Evolutionary conservation across 2,329 filamentous ascomycete genomes (phyloP).

Genomic region (Mollisia scopiformis): DNA sequence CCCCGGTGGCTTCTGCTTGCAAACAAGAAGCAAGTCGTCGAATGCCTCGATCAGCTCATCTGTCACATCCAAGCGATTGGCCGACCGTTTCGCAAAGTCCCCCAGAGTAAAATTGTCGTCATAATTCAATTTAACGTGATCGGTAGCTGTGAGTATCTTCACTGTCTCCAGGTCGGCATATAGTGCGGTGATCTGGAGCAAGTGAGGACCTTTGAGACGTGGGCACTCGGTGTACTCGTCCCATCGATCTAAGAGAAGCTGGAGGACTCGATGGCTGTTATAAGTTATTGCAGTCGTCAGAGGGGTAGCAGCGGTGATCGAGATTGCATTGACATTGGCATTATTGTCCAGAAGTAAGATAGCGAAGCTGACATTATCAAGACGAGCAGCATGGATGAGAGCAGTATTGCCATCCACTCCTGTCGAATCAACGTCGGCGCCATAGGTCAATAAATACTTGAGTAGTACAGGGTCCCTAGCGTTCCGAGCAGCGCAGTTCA

Average conservation of each 20-base stretch:
- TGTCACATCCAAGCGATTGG: too few relatives aligned
- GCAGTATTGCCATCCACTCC: constrained; percentile 10
- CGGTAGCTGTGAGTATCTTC: constrained; percentile 9
- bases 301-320: constrained; percentile 1
- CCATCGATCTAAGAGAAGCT: constrained; percentile 18
- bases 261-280: constrained; percentile 20
- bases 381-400: constrained; percentile 5
- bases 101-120: constrained; percentile 15
- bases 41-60: too few relatives aligned
- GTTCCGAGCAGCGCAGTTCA: constrained; percentile 17
- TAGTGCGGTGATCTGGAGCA: constrained; percentile 10
- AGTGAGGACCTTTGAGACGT: constrained; percentile 14
- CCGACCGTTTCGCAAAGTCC: constrained; percentile 6
- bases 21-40: too few relatives aligned
- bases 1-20: too few relatives aligned
- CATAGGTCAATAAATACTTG: constrained; percentile 16
- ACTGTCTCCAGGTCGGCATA: constrained; percentile 17
- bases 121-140: constrained; percentile 15
- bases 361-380: constrained; percentile 6
- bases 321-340: constrained; percentile 13
- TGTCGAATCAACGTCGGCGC: constrained; percentile 12
- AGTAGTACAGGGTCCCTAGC: constrained; percentile 6
- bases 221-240: constrained; percentile 16
- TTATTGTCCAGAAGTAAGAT: constrained; percentile 15
- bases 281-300: constrained; percentile 17